phyloP scores from a whole-genome alignment of 139 green algal genomes.

The Mesostigma viride region DNA sequence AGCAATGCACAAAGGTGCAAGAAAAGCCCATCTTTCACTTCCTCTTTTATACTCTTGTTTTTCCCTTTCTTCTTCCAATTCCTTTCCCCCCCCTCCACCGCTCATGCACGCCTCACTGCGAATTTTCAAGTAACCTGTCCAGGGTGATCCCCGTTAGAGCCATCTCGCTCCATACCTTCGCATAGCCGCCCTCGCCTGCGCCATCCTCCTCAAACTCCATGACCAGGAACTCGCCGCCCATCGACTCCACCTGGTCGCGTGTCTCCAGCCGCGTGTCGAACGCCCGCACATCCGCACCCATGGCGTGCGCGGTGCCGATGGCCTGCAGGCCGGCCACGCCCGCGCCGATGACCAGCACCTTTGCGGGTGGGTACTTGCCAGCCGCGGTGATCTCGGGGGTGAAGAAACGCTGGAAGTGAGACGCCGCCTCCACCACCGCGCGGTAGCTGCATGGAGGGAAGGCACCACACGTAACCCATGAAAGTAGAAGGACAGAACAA shows the following conservation, averaged over 20 bases:
- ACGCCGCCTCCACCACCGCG: conserved; percentile 9
- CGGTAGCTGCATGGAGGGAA: conserved; percentile 2
- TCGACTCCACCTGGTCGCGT: conserved; percentile 21
- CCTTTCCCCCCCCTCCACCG: too few relatives aligned
- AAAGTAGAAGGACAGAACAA: too few relatives aligned
- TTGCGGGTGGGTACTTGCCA: conserved; percentile 34
- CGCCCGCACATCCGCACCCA: conserved; percentile 16
- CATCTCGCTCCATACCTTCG: too few relatives aligned
- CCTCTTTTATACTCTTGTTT: too few relatives aligned
- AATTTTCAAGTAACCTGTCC: too few relatives aligned
- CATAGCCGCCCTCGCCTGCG: conserved; percentile 18
- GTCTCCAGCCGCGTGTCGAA: conserved; percentile 21
- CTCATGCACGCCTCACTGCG: too few relatives aligned
- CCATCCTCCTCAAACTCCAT: conserved; percentile 18
- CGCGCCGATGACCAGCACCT: conserved; percentile 60
- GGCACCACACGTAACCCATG: too few relatives aligned
- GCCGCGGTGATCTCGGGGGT: conserved; percentile 81
- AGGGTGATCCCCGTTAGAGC: too few relatives aligned
- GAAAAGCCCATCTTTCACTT: too few relatives aligned
- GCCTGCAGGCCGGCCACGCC: conserved; percentile 22
- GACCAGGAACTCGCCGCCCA: conserved; percentile 27
- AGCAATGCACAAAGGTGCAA: too few relatives aligned
- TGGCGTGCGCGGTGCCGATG: conserved; percentile 1
- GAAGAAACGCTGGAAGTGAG: conserved; percentile 38
- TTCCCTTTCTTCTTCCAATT: too few relatives aligned